Evolutionary conservation across 1,284 basidiomycete species (phyloP).

Genomic region (Kalmanozyma brasiliensis): DNA sequence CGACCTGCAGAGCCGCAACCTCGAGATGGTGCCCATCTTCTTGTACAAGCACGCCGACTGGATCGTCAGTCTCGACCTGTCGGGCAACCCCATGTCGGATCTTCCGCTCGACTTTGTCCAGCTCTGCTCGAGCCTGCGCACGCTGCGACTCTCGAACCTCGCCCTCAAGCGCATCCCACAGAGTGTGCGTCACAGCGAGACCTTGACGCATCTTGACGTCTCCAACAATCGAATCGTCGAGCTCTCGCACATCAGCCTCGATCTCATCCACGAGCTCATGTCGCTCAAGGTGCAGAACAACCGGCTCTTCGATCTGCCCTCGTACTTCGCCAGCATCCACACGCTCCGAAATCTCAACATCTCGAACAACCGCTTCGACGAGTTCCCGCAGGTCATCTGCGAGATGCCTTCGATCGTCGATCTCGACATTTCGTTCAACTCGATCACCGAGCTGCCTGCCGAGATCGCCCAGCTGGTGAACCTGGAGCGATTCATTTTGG

Average conservation of each 20-base stretch:
- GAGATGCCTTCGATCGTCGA: conserved; percentile 80
- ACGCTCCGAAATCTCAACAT: conserved; percentile 86
- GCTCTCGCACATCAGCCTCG: conserved; percentile 84
- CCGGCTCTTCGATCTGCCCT: conserved; percentile 85
- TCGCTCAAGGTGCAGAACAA: conserved; percentile 91
- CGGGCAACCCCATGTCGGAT: conserved; percentile 94
- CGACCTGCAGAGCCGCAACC: conserved; percentile 83
- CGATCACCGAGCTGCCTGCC: conserved; percentile 82
- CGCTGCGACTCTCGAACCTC: conserved; percentile 90
- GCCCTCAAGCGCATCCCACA: conserved; percentile 92
- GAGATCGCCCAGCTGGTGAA: conserved; percentile 77
- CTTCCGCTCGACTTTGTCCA: conserved; percentile 97
- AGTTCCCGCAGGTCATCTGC: conserved; percentile 82
- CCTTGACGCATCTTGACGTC: conserved; percentile 85
- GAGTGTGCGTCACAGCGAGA: conserved; percentile 79
- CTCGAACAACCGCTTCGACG: conserved; percentile 93
- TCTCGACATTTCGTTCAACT: conserved; percentile 95
- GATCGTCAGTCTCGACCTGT: conserved; percentile 88
- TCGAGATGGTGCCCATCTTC: conserved; percentile 89
- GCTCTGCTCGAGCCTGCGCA: conserved; percentile 82
- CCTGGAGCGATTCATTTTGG: conserved; percentile 61
- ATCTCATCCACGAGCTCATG: conserved; percentile 79
- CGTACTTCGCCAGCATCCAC: conserved; percentile 81
- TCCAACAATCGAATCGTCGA: conserved; percentile 93
- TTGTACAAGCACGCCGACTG: conserved; percentile 87